A percentile compares a stretch with the other conserved stretches of the same genome.
Evolutionary conservation across 352 stramenopile species (phyloP).

Genomic region (Phytophthora crassamura): DNA sequence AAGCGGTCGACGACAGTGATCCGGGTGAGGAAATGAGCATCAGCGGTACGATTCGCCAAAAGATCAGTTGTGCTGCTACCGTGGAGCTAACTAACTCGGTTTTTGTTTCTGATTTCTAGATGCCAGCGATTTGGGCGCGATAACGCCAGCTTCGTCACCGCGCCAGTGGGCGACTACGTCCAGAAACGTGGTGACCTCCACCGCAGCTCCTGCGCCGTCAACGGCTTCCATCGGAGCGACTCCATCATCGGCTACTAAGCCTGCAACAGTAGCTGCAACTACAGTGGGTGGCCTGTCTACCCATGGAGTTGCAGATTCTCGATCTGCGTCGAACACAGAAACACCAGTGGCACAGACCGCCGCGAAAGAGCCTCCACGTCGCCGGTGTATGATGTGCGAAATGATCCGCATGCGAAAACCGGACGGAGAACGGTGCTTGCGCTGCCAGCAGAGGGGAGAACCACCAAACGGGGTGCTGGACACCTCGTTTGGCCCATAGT

Average conservation of each 20-base stretch:
- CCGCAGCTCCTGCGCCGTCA: background rate
- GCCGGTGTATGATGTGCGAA: slow-evolving; percentile 48
- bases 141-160: slow-evolving; percentile 10
- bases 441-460: slow-evolving; percentile 37
- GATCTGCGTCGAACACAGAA: slow-evolving; percentile 2
- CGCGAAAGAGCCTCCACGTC: slow-evolving; percentile 16
- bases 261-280: background rate
- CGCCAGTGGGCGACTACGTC: background rate
- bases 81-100: background rate
- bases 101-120: slow-evolving; percentile 22
- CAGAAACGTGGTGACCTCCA: background rate
- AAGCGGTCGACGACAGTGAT: slow-evolving; percentile 28
- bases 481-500: slow-evolving; percentile 15
- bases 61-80: too few relatives aligned
- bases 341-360: slow-evolving; percentile 1
- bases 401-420: slow-evolving; percentile 57
- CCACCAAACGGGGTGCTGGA: slow-evolving; percentile 5
- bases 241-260: background rate
- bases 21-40: slow-evolving; percentile 44
- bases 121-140: slow-evolving; percentile 13
- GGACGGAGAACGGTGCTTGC: slow-evolving; percentile 44
- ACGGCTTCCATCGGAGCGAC: background rate
- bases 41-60: slow-evolving; percentile 26
- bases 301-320: slow-evolving; percentile 1
- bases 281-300: background rate